phyloP scores from a whole-genome alignment of 2,329 filamentous ascomycete species.

The Harringtonia aguacate region DNA sequence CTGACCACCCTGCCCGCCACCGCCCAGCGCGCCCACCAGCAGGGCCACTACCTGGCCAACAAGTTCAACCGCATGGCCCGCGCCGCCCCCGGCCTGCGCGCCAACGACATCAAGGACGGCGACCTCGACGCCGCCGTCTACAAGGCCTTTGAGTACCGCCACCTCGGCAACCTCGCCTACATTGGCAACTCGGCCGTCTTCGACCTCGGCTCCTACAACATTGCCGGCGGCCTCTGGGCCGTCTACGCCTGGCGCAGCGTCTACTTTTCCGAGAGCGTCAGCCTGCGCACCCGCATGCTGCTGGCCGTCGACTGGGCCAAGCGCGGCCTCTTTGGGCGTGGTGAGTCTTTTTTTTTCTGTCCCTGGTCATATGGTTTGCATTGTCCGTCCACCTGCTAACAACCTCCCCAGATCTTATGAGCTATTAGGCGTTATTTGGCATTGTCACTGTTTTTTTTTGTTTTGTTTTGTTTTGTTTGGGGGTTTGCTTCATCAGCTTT shows the following conservation, averaged over 20 bases:
- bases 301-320: slow-evolving; percentile 99
- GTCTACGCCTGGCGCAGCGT: slow-evolving; percentile 95
- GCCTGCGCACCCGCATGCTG: slow-evolving; percentile 75
- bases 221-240: slow-evolving; percentile 77
- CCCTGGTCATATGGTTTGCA: neutral
- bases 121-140: slow-evolving; percentile 89
- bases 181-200: slow-evolving; percentile 95
- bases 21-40: slow-evolving; percentile 91
- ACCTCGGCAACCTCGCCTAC: slow-evolving; percentile 87
- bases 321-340: slow-evolving; percentile 87
- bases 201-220: slow-evolving; percentile 68
- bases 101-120: slow-evolving; percentile 77
- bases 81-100: slow-evolving; percentile 59
- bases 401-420: slow-evolving; percentile 21
- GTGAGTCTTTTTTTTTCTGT: slow-evolving; percentile 31
- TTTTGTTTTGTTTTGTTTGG: neutral
- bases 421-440: slow-evolving; percentile 11
- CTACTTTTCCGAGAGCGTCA: slow-evolving; percentile 97
- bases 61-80: slow-evolving; percentile 91
- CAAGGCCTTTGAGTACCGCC: slow-evolving; percentile 87
- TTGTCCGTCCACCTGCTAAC: no score
- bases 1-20: slow-evolving; percentile 91
- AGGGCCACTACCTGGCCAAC: slow-evolving; percentile 81
- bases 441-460: neutral
- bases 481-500: no score